phyloP scores from a whole-genome alignment of 495 filamentous ascomycete genomes.

The Penicillium soppii region DNA sequence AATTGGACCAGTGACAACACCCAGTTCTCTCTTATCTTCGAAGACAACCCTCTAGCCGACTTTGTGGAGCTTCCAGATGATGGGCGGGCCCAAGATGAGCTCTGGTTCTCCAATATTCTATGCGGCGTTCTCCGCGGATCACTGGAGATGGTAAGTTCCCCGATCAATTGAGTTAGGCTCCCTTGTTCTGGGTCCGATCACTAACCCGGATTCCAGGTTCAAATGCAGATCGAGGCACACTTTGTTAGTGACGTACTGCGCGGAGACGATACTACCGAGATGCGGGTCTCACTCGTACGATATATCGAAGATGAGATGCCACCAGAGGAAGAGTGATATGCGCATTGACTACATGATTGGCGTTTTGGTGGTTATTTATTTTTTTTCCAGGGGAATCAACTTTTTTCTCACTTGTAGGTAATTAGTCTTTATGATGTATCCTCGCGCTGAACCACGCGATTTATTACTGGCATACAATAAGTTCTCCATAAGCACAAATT shows the following conservation, averaged over 20 bases:
- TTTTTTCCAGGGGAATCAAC: conserved; percentile 5
- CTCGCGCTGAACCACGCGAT: conserved; percentile 17
- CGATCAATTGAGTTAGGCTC: conserved; percentile 1
- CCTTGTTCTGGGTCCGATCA: conserved; percentile 14
- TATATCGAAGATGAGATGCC: conserved; percentile 99
- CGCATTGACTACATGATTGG: conserved; percentile 10
- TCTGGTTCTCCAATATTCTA: conserved; percentile 98
- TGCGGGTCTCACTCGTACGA: conserved; percentile 87
- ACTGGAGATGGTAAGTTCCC: conserved; percentile 78
- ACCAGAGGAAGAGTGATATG: conserved; percentile 79
- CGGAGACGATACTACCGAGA: conserved; percentile 95
- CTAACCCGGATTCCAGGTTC: conserved; percentile 58
- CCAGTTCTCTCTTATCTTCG: conserved; percentile 92
- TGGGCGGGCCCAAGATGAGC: conserved; percentile 89
- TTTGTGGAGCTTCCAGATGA: conserved; percentile 98
- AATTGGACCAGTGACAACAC: conserved; percentile 97
- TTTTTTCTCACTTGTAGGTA: conserved; percentile 1
- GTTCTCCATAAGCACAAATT: conserved; percentile 3
- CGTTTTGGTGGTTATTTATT: conserved; percentile 17
- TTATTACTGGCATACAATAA: conserved; percentile 16
- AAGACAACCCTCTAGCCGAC: conserved; percentile 95
- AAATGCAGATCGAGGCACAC: conserved; percentile 98
- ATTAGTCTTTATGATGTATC: conserved; percentile 34
- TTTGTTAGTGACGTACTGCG: conserved; percentile 94
- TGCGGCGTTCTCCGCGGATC: conserved; percentile 90